Base-by-base conservation (phyloP, 257 asterid species). In the Ehretia macrophylla region DNA sequence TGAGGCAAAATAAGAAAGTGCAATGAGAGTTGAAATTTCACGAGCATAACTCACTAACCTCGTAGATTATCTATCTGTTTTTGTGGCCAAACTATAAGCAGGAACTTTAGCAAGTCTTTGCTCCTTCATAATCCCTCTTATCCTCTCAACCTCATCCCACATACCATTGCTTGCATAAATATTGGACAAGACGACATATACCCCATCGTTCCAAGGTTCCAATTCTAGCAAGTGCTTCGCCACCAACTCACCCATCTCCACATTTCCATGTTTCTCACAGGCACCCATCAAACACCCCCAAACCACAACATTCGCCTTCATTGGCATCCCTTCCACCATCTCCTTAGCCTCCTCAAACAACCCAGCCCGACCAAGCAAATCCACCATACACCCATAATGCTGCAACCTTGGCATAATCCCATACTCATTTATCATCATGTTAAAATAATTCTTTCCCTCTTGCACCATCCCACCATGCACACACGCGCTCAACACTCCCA, bases 201-300 rank as follows among this genome's bases (percentile, higher is more conserved):
- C 94, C 50, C 97, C 99, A 22, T 86, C 95, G 39, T 78, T 83
- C 78, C 75, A 80, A 3, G 97, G 95, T 54, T 92, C 97, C 73
- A 92, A 44, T 81, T 81, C 85, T 50, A 84, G 60, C 83, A 92
- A 72, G 38, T 81, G 88, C 77, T 76, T 75, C 51, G 87, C 90
- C 62, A 84, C 98, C 82, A 79, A 78, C 59, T 86, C 87, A 39
- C 96, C 96, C 83, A 88, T 76, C 59, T 78, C 56, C 51, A 88
- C 95, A 79, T 88, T 68, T 65, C 84, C 88, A 72, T 73, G 71
- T 77, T 84, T 92, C 82, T 92, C 97, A 66, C 93, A 88, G 11
- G 93, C 97, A 58, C 98, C 97, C 89, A 91, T 82, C 77, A 91
- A 72, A 65, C 90, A 84, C 39, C 97, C 98, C 93, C 88, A 88